Evolutionary conservation across 768 basidiomycete genomes (phyloP).

Genomic region (Amanita rimosa): DNA sequence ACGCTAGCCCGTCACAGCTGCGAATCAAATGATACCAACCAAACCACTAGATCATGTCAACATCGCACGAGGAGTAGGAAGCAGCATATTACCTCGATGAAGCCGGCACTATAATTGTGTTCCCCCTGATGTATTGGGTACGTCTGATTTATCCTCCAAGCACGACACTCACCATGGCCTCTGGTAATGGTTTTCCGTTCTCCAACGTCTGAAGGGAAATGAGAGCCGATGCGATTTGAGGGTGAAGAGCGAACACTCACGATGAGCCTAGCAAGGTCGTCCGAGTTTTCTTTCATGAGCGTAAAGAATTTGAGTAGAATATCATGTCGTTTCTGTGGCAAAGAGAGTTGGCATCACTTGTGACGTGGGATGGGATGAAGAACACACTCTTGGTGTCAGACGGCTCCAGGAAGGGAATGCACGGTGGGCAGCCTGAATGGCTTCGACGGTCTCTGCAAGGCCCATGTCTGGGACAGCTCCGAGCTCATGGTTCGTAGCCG

Average conservation of each 20-base stretch:
- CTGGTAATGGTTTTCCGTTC: conserved; percentile 86
- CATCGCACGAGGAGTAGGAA: not conserved
- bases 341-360: not conserved
- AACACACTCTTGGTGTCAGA: conserved; percentile 71
- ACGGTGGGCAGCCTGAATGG: conserved; percentile 69
- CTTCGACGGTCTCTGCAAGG: conserved; percentile 68
- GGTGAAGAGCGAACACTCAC: conserved; percentile 30
- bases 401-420: conserved; percentile 82
- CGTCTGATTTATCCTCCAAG: not conserved
- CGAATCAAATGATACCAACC: conserved; percentile 31
- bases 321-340: conserved; percentile 63
- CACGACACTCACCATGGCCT: conserved; percentile 52
- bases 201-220: conserved; percentile 60
- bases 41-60: conserved; percentile 51
- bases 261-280: conserved; percentile 82
- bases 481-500: conserved; percentile 73
- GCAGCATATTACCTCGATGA: conserved; percentile 52
- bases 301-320: conserved; percentile 68
- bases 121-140: conserved; percentile 47
- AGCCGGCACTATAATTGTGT: conserved; percentile 75
- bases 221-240: not conserved
- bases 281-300: conserved; percentile 74
- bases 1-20: not conserved
- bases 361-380: not conserved
- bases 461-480: conserved; percentile 90